Evolutionary conservation across 2,329 filamentous ascomycete genomes (phyloP).

Genomic region (Stenocarpella maydis): DNA sequence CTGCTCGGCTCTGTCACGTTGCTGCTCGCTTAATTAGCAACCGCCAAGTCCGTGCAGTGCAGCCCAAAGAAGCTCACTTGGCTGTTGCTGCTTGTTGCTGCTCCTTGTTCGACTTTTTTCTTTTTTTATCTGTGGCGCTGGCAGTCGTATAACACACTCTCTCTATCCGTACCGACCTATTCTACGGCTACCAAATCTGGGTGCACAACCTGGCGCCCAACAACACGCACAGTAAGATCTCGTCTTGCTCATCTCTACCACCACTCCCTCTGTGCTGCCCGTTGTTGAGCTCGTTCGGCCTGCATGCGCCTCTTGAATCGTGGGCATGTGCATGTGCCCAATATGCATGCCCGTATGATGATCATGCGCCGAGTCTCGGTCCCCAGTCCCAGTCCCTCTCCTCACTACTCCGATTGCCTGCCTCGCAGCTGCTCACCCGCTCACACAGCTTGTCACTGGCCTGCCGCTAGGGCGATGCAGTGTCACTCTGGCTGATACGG

Average conservation of each 20-base stretch:
- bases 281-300: not conserved
- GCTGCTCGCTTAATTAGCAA: slow-evolving; percentile 7
- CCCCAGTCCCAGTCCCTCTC: not conserved
- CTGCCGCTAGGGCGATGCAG: slow-evolving; percentile 21
- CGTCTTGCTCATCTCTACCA: not conserved
- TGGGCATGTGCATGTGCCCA: slow-evolving; percentile 16
- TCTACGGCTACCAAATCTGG: too few relatives aligned
- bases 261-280: not conserved
- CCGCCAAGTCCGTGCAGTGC: slow-evolving; percentile 12
- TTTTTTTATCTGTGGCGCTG: not conserved
- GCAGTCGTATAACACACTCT: not conserved
- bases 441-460: slow-evolving; percentile 14
- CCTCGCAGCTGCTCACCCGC: not conserved
- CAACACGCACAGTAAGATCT: slow-evolving; percentile 12
- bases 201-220: not conserved
- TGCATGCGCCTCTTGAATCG: slow-evolving; percentile 16
- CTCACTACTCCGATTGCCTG: not conserved
- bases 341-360: not conserved
- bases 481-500: slow-evolving; percentile 26
- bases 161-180: too few relatives aligned
- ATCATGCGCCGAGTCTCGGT: slow-evolving; percentile 12
- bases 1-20: slow-evolving; percentile 22
- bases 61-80: slow-evolving; percentile 7
- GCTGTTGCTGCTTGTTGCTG: not conserved
- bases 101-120: not conserved